Evolutionary conservation across 192 early-diverging fungal genomes (phyloP).

Genomic region (Lobosporangium transversale): DNA sequence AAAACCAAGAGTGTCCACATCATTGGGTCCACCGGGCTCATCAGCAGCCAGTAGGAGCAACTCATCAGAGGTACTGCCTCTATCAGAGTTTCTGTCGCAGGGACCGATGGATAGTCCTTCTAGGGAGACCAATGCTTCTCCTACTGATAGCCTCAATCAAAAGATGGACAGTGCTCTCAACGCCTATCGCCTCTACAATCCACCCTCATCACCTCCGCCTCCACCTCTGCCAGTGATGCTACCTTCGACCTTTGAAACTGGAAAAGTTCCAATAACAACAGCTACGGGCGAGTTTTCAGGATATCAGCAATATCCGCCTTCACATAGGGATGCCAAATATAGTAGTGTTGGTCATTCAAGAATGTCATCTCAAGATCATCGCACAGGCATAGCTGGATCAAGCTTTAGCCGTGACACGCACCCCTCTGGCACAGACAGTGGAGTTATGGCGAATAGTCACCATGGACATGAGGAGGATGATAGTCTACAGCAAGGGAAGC

Average conservation of each 20-base stretch:
- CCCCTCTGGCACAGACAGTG: slow-evolving; percentile 8
- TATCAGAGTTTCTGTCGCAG: slow-evolving; percentile 39
- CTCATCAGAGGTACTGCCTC: slow-evolving; percentile 31
- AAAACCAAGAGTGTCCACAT: neutral
- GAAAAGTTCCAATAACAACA: slow-evolving; percentile 23
- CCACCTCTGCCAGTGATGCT: slow-evolving; percentile 1
- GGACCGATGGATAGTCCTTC: neutral
- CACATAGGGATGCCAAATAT: slow-evolving; percentile 5
- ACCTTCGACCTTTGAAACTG: slow-evolving; percentile 9
- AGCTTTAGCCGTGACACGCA: slow-evolving; percentile 4
- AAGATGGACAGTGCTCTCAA: neutral
- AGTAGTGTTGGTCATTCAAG: slow-evolving; percentile 14
- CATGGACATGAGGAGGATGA: slow-evolving; percentile 32
- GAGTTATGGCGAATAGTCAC: slow-evolving; percentile 1
- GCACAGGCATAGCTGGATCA: neutral
- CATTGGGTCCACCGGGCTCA: neutral
- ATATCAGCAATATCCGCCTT: slow-evolving; percentile 18
- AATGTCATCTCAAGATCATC: slow-evolving; percentile 1
- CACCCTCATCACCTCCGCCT: neutral
- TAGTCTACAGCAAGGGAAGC: slow-evolving; percentile 20
- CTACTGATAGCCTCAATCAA: neutral
- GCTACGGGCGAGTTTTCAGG: slow-evolving; percentile 34
- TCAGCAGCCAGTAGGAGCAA: neutral
- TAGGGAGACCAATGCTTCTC: neutral
- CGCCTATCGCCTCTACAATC: slow-evolving; percentile 12